Conservation (phyloP, 129 eudicot species). For the Silybum marianum region DNA sequence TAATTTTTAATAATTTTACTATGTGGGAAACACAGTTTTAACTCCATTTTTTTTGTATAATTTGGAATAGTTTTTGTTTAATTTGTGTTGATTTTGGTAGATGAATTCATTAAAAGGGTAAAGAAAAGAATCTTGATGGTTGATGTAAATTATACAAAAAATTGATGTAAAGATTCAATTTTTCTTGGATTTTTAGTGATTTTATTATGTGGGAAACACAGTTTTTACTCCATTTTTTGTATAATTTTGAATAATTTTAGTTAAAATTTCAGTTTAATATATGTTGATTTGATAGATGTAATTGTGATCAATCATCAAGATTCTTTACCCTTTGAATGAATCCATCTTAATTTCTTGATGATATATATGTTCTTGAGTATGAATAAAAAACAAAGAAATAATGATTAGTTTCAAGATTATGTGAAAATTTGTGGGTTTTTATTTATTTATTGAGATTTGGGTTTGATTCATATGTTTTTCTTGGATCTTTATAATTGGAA, state of each 20-base stretch:
- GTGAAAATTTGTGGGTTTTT: neutral
- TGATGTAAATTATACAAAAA: too few relatives aligned
- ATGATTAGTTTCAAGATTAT: neutral
- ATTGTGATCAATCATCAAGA: constrained; percentile 22
- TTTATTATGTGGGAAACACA: neutral
- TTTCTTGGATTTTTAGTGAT: neutral
- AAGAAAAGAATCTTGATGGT: too few relatives aligned
- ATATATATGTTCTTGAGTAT: neutral
- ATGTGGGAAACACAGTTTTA: too few relatives aligned
- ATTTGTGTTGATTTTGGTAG: too few relatives aligned
- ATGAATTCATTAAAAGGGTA: too few relatives aligned
- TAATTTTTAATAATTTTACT: too few relatives aligned
- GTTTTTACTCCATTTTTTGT: constrained; percentile 14
- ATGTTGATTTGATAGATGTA: constrained; percentile 7
- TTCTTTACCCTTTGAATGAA: constrained; percentile 8
- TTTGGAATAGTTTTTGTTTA: too few relatives aligned
- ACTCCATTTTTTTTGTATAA: too few relatives aligned
- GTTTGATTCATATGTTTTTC: constrained; percentile 21
- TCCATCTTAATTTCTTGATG: constrained; percentile 1
- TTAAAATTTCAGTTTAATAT: neutral
- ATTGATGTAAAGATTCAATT: too few relatives aligned
- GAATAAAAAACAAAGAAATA: neutral
- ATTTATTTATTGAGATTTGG: neutral
- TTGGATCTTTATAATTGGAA: constrained; percentile 12
- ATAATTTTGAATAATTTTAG: neutral